Conservation (phyloP, 2,329 filamentous ascomycete genomes). For the Cytospora piceae region DNA sequence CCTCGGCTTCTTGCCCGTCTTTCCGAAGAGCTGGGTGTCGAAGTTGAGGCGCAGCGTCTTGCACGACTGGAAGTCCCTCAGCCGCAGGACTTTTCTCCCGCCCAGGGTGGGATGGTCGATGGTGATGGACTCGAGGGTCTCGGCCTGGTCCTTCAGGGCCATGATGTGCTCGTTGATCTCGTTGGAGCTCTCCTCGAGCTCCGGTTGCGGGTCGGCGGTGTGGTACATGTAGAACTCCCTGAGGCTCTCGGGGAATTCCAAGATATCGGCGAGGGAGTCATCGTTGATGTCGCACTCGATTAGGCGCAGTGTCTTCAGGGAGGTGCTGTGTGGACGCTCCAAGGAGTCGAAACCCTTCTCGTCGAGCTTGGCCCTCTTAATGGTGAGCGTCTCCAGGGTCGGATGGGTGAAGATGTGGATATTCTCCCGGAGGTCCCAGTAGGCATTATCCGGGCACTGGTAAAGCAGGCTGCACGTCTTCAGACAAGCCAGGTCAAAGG, state of each 20-base stretch:
- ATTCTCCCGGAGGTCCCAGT: constrained; percentile 56
- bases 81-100: constrained; percentile 46
- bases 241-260: constrained; percentile 49
- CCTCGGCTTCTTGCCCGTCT: constrained; percentile 48
- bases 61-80: constrained; percentile 48
- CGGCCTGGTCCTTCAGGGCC: constrained; percentile 45
- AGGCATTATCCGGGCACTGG: constrained; percentile 47
- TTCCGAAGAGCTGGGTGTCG: constrained; percentile 55
- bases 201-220: constrained; percentile 42
- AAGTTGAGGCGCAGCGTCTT: constrained; percentile 48
- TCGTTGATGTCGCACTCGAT: constrained; percentile 57
- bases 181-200: constrained; percentile 52
- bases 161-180: constrained; percentile 52
- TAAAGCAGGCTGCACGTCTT: constrained; percentile 53
- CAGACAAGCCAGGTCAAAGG: constrained; percentile 54
- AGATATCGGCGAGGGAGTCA: constrained; percentile 45
- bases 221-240: constrained; percentile 54
- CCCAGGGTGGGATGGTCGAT: constrained; percentile 49
- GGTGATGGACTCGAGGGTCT: constrained; percentile 49
- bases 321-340: constrained; percentile 52
- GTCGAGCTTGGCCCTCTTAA: constrained; percentile 50
- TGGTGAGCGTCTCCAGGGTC: constrained; percentile 50
- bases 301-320: constrained; percentile 47
- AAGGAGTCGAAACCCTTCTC: constrained; percentile 52
- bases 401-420: constrained; percentile 57